phyloP scores from a whole-genome alignment of 768 basidiomycete genomes.

The Hypholoma sublateritium region DNA sequence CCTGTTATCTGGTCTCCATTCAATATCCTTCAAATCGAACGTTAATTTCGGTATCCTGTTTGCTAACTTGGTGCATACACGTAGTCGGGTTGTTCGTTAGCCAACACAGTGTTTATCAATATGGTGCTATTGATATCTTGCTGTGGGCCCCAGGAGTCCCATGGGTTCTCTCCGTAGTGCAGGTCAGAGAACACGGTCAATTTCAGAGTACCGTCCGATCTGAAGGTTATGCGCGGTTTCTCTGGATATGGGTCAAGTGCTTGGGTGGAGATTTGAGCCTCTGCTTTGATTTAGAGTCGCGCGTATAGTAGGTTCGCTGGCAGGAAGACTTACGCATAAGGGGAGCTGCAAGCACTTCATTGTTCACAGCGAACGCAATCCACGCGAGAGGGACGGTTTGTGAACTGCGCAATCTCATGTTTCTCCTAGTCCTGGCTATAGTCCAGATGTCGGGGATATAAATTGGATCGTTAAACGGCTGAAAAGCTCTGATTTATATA shows the following conservation, averaged over 20 bases:
- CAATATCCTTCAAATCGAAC: constrained; percentile 45
- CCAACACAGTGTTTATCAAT: constrained; percentile 57
- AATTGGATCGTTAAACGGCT: too few species aligned
- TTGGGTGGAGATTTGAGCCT: not conserved
- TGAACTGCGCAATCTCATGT: too few species aligned
- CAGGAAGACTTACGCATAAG: not conserved
- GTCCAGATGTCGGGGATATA: too few species aligned
- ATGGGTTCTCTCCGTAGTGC: constrained; percentile 76
- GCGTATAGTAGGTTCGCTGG: not conserved
- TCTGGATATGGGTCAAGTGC: constrained; percentile 34
- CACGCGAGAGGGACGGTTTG: too few species aligned
- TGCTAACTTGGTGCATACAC: constrained; percentile 43
- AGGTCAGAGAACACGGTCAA: constrained; percentile 74
- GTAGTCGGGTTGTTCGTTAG: constrained; percentile 64
- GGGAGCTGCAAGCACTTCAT: not conserved
- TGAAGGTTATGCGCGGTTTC: constrained; percentile 53
- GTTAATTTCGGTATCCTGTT: not conserved
- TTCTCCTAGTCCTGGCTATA: too few species aligned
- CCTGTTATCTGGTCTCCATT: constrained; percentile 78
- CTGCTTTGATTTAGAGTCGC: not conserved
- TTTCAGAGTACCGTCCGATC: constrained; percentile 63
- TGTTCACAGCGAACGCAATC: not conserved
- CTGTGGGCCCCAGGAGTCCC: constrained; percentile 64
- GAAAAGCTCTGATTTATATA: too few species aligned
- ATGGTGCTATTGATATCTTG: constrained; percentile 64